Conservation (phyloP, 139 green algal genomes). For the Volvox reticuliferus region DNA sequence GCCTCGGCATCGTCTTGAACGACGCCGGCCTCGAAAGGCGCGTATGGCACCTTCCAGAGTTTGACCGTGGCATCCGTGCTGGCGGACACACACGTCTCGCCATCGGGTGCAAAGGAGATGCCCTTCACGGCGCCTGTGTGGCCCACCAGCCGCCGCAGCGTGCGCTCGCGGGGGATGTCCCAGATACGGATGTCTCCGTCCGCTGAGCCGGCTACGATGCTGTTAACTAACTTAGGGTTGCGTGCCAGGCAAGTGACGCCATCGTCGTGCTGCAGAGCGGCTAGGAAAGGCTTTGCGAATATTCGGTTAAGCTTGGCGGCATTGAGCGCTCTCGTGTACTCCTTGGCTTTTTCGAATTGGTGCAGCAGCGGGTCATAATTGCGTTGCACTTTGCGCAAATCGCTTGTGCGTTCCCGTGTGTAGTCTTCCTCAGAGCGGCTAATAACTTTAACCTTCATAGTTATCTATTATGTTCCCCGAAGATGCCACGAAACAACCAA, state of each 20-base stretch:
- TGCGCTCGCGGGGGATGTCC: slow-evolving; percentile 85
- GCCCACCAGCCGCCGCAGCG: slow-evolving; percentile 80
- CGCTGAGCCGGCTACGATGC: slow-evolving; percentile 77
- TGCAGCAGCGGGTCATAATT: slow-evolving; percentile 95
- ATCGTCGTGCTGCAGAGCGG: slow-evolving; percentile 90
- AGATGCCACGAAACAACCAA: too few relatives aligned
- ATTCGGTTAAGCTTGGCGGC: slow-evolving; percentile 94
- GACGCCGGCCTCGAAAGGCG: slow-evolving; percentile 77
- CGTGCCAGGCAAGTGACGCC: slow-evolving; percentile 78
- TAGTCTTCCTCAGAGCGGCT: slow-evolving; percentile 87
- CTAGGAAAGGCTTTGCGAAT: slow-evolving; percentile 98
- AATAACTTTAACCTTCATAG: slow-evolving; percentile 96
- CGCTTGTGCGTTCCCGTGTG: slow-evolving; percentile 84
- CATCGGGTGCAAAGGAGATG: slow-evolving; percentile 84
- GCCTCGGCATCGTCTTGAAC: slow-evolving; percentile 71
- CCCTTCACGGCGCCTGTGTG: slow-evolving; percentile 61
- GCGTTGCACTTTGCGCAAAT: slow-evolving; percentile 89
- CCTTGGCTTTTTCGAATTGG: slow-evolving; percentile 92
- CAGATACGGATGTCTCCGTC: slow-evolving; percentile 88
- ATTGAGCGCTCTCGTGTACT: slow-evolving; percentile 94
- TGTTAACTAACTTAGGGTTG: slow-evolving; percentile 80
- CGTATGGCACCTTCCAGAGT: slow-evolving; percentile 91
- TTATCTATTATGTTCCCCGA: background rate
- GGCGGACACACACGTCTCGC: slow-evolving; percentile 84
- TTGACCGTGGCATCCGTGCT: slow-evolving; percentile 85